Evolutionary conservation across 2,329 filamentous ascomycete species (phyloP), one percentile per base, ranked within the genome.

Genomic region (Calonectria crousiana): DNA sequence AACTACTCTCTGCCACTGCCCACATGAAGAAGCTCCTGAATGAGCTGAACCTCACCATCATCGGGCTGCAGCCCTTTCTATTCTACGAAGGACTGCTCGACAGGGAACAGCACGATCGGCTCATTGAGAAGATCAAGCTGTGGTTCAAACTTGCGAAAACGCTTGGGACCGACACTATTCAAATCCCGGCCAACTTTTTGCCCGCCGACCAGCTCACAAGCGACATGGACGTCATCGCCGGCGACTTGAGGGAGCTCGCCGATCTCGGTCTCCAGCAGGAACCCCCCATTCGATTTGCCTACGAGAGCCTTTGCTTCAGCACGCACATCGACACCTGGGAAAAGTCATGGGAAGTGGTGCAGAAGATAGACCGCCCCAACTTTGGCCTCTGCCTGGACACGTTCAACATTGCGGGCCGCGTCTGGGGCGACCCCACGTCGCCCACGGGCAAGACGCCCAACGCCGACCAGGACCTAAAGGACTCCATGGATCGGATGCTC

Each of bases 351-450:
- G 90, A 92, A 2, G 86, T 95, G 2, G 91, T 95, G 0, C 83
- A 88, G 76, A 84, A 84, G 6, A 93, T 95, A 26, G 87, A 94
- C 81, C 84, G 93, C 9, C 84, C 89, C 2, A 95, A 95, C 83
- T 95, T 95, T 80, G 93, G 93, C 13, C 86, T 95, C 64, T 95
- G 93, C 81, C 86, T 95, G 41, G 94, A 95, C 83, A 94, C 92
- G 0, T 95, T 94, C 86, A 94, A 95, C 83, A 93, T 95, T 73
- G 90, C 93, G 0, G 93, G 90, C 0, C 86, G 91, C 9, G 89
- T 94, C 69, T 95, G 90, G 77, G 93, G 92, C 0, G 93, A 95
- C 79, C 93, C 93, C 0, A 83, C 90, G 0, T 84, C 87, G 0
- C 75, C 84, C 0, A 85, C 86, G 0, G 90, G 92, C 4, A 87